Evolutionary conservation across 192 early-diverging fungal species (phyloP).

Genomic region (Coemansia sp.): DNA sequence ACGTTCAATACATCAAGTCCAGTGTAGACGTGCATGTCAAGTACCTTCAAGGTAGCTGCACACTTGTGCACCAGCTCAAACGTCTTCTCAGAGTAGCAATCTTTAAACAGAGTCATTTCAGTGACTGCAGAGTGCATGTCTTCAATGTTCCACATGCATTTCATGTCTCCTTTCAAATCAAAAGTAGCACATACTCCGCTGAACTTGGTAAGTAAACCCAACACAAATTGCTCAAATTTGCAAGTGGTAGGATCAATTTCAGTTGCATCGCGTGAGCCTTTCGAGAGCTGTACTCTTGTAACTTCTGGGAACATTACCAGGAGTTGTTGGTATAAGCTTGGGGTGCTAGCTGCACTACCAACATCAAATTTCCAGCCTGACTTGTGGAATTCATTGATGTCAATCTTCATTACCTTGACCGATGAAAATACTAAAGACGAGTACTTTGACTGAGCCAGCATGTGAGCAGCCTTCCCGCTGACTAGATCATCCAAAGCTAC

Average conservation of each 20-base stretch:
- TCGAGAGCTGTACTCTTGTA: neutral
- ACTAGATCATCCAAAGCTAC: neutral
- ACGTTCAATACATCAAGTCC: neutral
- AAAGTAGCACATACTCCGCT: neutral
- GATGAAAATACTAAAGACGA: neutral
- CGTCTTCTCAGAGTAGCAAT: neutral
- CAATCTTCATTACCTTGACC: neutral
- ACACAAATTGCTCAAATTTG: neutral
- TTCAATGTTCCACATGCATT: neutral
- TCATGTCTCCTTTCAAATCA: neutral
- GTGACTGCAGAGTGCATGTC: neutral
- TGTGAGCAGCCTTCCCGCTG: neutral
- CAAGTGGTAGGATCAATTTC: neutral
- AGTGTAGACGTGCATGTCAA: neutral
- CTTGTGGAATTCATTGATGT: neutral
- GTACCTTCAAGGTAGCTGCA: neutral
- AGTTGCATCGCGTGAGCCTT: neutral
- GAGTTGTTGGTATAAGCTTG: neutral
- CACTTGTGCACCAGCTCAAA: neutral
- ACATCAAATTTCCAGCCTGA: neutral
- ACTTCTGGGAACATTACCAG: neutral
- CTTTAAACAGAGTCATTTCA: neutral
- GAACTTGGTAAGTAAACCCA: neutral
- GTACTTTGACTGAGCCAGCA: neutral
- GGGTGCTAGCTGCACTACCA: neutral